Evolutionary conservation across 176 grass and related monocot species (phyloP).

Genomic region (Zoysia japonica): DNA sequence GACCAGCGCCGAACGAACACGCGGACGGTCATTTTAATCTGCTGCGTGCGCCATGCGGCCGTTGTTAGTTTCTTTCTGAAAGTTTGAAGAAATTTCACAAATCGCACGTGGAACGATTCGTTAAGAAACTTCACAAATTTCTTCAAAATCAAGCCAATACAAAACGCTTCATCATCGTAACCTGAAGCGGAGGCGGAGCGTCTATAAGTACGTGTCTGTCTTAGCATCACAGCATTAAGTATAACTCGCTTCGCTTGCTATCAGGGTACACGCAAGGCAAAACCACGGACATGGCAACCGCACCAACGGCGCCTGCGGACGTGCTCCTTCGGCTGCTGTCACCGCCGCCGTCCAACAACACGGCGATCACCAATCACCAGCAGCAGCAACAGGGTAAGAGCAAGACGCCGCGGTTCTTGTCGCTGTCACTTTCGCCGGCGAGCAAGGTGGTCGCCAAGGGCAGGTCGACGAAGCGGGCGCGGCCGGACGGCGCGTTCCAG

Average conservation of each 20-base stretch:
- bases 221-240: no score
- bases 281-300: background rate
- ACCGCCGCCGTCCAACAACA: background rate
- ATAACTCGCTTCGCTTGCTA: no score
- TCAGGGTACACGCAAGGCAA: no score
- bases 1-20: background rate
- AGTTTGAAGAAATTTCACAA: background rate
- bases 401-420: background rate
- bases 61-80: background rate
- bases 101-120: background rate
- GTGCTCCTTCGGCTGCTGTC: background rate
- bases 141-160: no score
- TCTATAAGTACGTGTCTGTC: no score
- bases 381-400: no score
- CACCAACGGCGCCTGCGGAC: background rate
- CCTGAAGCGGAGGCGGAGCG: no score
- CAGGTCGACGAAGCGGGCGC: background rate
- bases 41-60: background rate
- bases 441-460: constrained; percentile 42
- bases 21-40: no score
- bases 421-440: constrained; percentile 9
- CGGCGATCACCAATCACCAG: background rate
- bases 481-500: constrained; percentile 35
- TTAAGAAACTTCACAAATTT: no score
- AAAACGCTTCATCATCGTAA: no score